Conservation (phyloP, 176 grass and related monocot genomes). For the Saccharum spontaneum region DNA sequence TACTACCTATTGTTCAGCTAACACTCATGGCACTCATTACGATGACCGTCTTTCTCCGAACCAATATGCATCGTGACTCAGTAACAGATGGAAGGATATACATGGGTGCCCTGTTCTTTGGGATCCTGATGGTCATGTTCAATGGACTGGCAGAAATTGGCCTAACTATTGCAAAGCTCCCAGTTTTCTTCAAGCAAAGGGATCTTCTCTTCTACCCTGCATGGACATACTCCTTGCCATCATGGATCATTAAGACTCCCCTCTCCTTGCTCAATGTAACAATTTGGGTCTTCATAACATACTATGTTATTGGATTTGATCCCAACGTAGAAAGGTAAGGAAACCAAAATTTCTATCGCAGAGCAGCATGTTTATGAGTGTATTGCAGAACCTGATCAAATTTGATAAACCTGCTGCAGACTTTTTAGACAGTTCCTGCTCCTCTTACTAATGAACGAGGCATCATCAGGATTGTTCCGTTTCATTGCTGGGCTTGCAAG, state of each 20-base stretch:
- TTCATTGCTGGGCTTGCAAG: conserved; percentile 68
- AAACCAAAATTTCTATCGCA: neutral
- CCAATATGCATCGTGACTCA: conserved; percentile 48
- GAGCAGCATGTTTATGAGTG: neutral
- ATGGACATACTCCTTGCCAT: conserved; percentile 70
- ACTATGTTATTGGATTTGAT: conserved; percentile 84
- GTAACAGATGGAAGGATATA: conserved; percentile 50
- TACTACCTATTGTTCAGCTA: conserved; percentile 30
- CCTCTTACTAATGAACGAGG: conserved; percentile 56
- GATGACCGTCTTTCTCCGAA: conserved; percentile 82
- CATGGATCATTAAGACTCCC: conserved; percentile 70
- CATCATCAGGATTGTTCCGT: conserved; percentile 56
- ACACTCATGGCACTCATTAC: conserved; percentile 49
- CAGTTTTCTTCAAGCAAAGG: conserved; percentile 88
- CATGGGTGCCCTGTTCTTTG: conserved; percentile 70
- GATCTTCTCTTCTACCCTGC: conserved; percentile 78
- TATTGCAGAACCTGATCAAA: conserved; percentile 4
- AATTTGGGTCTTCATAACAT: conserved; percentile 74
- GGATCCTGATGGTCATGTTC: conserved; percentile 64
- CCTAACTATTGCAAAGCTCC: conserved; percentile 62
- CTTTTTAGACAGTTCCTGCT: conserved; percentile 68
- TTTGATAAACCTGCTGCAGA: conserved; percentile 31
- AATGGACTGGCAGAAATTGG: conserved; percentile 74
- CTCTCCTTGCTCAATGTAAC: conserved; percentile 59
- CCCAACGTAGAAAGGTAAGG: conserved; percentile 62